Evolutionary conservation across 768 basidiomycete species (phyloP).

Genomic region (Tylopilus rubrobrunneus): DNA sequence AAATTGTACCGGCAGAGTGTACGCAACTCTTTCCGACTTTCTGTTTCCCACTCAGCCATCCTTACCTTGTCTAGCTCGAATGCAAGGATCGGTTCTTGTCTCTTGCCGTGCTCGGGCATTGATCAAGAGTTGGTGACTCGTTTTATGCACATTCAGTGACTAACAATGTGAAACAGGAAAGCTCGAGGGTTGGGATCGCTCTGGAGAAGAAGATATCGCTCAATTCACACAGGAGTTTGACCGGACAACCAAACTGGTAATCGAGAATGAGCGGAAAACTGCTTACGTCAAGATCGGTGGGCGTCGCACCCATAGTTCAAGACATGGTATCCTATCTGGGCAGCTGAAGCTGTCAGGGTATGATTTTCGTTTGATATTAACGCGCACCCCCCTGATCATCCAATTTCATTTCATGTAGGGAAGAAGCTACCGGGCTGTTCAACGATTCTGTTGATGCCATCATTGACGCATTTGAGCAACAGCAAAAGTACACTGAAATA

Average conservation of each 20-base stretch:
- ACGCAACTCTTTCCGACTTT: neutral
- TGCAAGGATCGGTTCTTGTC: neutral
- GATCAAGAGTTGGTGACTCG: neutral
- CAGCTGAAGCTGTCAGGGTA: neutral
- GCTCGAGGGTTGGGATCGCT: conserved; percentile 3
- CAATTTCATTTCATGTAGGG: neutral
- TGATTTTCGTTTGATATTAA: neutral
- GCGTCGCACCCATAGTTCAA: neutral
- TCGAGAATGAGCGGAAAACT: neutral
- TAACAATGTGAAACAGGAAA: neutral
- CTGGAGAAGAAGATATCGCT: neutral
- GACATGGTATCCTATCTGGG: neutral
- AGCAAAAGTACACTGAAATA: neutral
- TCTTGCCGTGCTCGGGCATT: neutral
- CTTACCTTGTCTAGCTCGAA: neutral
- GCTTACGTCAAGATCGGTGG: neutral
- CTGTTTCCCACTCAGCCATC: neutral
- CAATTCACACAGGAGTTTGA: neutral
- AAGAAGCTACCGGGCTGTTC: no score
- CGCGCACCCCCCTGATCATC: no score
- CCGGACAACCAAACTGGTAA: neutral
- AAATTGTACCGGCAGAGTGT: conserved; percentile 1
- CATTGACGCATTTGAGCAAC: neutral
- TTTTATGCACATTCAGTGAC: neutral
- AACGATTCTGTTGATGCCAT: neutral